Conservation (phyloP, 2,329 filamentous ascomycete species). For the Ophiocordyceps unilateralis region DNA sequence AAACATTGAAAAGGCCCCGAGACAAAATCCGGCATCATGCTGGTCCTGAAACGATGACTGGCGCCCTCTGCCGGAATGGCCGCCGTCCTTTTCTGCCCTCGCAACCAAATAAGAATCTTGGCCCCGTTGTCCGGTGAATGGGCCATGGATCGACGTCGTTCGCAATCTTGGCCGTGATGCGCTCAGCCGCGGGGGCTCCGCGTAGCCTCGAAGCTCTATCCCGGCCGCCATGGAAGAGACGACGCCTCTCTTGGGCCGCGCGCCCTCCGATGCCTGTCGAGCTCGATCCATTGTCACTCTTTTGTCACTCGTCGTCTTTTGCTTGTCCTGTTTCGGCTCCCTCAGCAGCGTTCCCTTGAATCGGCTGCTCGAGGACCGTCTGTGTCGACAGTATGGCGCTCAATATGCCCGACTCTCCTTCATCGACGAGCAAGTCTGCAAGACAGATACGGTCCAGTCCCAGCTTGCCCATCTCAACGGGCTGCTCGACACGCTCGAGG, state of each 20-base stretch:
- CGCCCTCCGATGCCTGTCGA: not conserved
- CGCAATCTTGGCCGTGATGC: not conserved
- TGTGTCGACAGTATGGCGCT: conserved; percentile 1
- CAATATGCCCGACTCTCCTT: not conserved
- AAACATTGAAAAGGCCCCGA: no score
- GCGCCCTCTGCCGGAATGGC: no score
- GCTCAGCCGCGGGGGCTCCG: not conserved
- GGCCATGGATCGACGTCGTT: no score
- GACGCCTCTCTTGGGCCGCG: not conserved
- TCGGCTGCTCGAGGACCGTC: conserved; percentile 1
- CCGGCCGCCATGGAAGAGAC: conserved; percentile 1
- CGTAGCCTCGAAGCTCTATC: no score
- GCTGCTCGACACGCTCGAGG: conserved; percentile 1
- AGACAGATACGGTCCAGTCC: conserved; percentile 1
- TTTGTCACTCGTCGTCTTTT: conserved; percentile 2
- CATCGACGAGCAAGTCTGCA: conserved; percentile 1
- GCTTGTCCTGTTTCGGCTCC: not conserved
- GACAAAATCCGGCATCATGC: no score
- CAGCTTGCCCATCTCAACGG: conserved; percentile 2
- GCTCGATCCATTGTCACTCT: not conserved
- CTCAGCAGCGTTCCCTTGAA: conserved; percentile 2
- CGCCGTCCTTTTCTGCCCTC: no score
- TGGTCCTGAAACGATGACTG: no score
- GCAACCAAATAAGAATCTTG: no score
- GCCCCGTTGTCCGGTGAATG: no score